A percentile compares a stretch with the other conserved stretches of the same genome.
These are phyloP conservation scores for Musa troglodytarum DNA, from an alignment of 176 grass and related monocot genomes.

Conservation along the genomic window DNA sequence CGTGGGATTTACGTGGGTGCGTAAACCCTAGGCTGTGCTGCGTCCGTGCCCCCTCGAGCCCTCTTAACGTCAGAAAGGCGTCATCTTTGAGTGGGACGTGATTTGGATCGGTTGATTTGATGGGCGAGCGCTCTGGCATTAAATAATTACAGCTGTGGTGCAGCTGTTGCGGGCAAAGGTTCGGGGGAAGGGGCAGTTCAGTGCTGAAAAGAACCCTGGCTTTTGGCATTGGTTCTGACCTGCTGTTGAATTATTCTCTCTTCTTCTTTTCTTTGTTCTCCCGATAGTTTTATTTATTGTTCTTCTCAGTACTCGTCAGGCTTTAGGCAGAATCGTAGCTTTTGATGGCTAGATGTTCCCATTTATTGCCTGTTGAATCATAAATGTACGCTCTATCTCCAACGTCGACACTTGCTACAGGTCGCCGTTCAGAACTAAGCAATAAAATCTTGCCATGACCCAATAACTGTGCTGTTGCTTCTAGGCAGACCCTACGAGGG, in stretches of 20 bases:
- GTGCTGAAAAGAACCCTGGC: not conserved
- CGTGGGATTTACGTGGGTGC: slow-evolving; percentile 3
- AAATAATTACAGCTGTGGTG: slow-evolving; percentile 11
- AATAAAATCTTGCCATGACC: not conserved
- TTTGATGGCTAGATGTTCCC: not conserved
- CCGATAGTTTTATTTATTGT: not conserved
- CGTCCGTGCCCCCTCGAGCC: not conserved
- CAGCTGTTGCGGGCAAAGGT: slow-evolving; percentile 2
- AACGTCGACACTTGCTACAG: not conserved
- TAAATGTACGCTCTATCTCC: not conserved
- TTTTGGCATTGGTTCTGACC: not conserved
- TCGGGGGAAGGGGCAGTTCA: not conserved
- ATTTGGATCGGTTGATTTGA: not conserved
- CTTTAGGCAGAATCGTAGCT: not conserved
- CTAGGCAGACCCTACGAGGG: not conserved
- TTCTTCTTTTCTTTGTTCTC: not conserved
- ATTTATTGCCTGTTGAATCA: slow-evolving; percentile 8
- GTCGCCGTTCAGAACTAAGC: not conserved
- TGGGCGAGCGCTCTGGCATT: not conserved
- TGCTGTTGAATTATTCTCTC: slow-evolving; percentile 4
- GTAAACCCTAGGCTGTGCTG: not conserved
- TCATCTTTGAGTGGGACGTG: not conserved
- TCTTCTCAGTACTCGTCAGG: not conserved
- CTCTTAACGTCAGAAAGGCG: not conserved
- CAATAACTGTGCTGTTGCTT: slow-evolving; percentile 4